Evolutionary conservation across 2,329 filamentous ascomycete species (phyloP).

Genomic region (Raffaelea ambrosiae): DNA sequence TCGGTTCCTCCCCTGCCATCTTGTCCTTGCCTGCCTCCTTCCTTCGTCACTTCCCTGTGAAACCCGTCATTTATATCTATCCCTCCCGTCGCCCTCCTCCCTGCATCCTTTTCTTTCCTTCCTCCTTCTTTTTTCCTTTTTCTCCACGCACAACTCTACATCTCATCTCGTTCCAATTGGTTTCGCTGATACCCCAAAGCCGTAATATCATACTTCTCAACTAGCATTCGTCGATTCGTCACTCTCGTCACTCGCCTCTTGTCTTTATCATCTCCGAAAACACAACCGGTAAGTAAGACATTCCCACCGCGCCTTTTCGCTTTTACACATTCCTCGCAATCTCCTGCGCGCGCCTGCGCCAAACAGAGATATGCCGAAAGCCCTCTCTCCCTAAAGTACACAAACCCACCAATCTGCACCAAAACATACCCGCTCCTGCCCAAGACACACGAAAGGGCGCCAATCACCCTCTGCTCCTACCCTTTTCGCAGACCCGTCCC

Average conservation of each 20-base stretch:
- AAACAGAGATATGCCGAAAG: too few relatives aligned
- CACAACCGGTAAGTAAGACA: background rate
- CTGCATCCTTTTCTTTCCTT: background rate
- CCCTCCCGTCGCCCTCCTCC: background rate
- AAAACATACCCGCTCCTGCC: background rate
- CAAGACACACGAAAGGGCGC: too few relatives aligned
- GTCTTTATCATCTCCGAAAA: background rate
- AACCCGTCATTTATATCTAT: background rate
- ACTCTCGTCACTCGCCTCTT: background rate
- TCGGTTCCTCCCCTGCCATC: conserved; percentile 2
- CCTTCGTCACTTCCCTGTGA: background rate
- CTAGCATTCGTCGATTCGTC: background rate
- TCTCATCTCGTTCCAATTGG: too few relatives aligned
- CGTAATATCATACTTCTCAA: background rate
- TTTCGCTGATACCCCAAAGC: too few relatives aligned
- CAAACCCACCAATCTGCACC: background rate
- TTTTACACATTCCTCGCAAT: too few relatives aligned
- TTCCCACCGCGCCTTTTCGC: background rate
- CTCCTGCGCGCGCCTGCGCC: too few relatives aligned
- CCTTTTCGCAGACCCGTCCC: background rate
- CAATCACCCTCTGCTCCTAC: background rate
- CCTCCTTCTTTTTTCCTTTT: background rate
- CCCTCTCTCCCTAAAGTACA: too few relatives aligned
- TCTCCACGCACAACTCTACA: background rate
- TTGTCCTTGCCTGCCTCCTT: background rate